Evolutionary conservation across 768 basidiomycete species (phyloP), one percentile per base, ranked within the genome.

Genomic region (Leucocoprinus leucothites): DNA sequence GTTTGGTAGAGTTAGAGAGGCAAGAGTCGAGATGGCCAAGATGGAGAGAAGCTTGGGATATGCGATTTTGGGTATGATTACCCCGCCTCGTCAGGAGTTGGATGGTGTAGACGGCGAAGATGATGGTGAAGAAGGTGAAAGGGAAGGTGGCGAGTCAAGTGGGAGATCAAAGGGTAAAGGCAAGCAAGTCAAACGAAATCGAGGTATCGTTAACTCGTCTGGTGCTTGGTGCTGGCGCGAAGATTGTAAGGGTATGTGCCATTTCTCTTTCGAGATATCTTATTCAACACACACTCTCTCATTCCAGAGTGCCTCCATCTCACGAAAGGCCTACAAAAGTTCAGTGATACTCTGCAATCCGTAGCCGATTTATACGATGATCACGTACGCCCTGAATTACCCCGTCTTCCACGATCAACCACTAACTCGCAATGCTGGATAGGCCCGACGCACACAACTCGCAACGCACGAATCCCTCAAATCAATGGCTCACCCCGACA

Each of bases 201-300:
- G n/a, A 55, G 86, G 87, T 0, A 63, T 87, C 48, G 62, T 84
- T 51, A 93, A 92, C 59, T 73, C 75, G 8, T 81, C 89, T 22
- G 86, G 89, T 1, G 91, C 89, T 2, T 90, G 92, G 89, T 92
- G 91, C 66, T 95, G 91, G 91, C 77, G 84, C 22, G 89, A 94
- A 51, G 77, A 76, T 2, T 93, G 91, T 78, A 65, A 31, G 11
- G 31, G 31, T 31, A 11, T n/a, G n/a, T n/a, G 61, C 34, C 47
- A 28, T 48, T 2, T 45, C 41, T 3, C 31, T n/a, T 34, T 16
- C 48, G 44, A 31, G 25, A 34, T n/a, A 48, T 28, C 19, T 6
- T 19, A 11, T 0, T 16, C 5, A 18, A 21, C 21, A 51, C 49
- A 38, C 16, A 42, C 18, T n/a, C n/a, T 31, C 5, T 14, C 9